Conservation (phyloP, 208 protist genomes). For the Herpetomonas tarakana region DNA sequence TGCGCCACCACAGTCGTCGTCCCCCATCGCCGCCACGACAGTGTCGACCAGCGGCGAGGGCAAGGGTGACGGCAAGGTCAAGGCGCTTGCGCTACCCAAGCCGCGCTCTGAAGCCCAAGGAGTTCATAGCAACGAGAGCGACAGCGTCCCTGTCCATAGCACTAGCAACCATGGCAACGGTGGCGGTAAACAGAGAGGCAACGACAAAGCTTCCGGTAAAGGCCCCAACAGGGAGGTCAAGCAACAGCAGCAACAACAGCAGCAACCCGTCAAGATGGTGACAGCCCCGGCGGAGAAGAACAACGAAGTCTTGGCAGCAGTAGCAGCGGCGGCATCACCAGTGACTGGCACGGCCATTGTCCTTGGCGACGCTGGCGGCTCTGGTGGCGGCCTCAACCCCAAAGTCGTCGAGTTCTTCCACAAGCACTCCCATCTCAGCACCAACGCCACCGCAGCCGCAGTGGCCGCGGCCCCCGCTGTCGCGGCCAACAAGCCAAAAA, state of each 20-base stretch:
- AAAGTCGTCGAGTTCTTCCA: conserved; percentile 39
- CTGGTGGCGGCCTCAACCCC: conserved; percentile 30
- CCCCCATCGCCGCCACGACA: conserved; percentile 2
- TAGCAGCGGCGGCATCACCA: not conserved
- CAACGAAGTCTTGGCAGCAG: no score
- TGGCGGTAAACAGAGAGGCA: no score
- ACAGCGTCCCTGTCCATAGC: not conserved
- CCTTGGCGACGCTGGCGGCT: conserved; percentile 6
- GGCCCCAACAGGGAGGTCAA: no score
- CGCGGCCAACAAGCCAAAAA: no score
- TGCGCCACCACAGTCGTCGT: not conserved
- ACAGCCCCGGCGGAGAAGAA: no score
- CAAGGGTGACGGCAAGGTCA: not conserved
- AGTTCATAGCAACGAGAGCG: not conserved
- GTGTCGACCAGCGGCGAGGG: not conserved
- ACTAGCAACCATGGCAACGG: no score
- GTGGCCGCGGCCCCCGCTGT: conserved; percentile 9
- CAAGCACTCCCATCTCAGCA: conserved; percentile 9
- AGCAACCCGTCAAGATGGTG: no score
- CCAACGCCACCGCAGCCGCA: conserved; percentile 11
- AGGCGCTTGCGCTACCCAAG: not conserved
- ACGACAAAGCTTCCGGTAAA: no score
- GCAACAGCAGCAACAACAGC: no score
- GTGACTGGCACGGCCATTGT: not conserved
- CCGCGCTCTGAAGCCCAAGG: not conserved